Conservation (phyloP, 73 alveolate species). For the Paramecium tetraurelia region DNA sequence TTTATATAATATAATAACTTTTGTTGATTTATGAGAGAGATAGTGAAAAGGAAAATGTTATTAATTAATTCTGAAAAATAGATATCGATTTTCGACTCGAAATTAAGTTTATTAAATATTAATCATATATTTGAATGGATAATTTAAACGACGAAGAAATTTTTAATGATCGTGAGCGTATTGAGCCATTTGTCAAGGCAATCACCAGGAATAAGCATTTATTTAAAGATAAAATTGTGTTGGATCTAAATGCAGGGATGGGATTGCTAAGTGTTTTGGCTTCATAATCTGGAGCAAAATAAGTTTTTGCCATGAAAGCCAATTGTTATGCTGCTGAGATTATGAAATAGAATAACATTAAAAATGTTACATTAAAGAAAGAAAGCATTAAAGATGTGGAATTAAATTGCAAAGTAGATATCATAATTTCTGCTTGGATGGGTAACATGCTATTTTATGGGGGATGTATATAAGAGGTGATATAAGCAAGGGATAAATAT, state of each 20-base stretch:
- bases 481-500: constrained; percentile 92
- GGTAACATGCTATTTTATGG: constrained; percentile 81
- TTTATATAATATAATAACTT: too few species aligned
- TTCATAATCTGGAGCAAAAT: constrained; percentile 91
- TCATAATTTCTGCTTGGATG: constrained; percentile 89
- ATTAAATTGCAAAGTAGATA: constrained; percentile 81
- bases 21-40: too few species aligned
- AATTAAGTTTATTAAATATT: too few species aligned
- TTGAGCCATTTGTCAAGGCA: constrained; percentile 79
- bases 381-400: constrained; percentile 79
- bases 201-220: constrained; percentile 76
- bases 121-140: not conserved
- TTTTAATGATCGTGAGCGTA: constrained; percentile 77
- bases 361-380: constrained; percentile 73
- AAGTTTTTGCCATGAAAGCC: constrained; percentile 81
- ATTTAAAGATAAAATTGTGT: constrained; percentile 81
- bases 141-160: constrained; percentile 69
- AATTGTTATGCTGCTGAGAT: constrained; percentile 81
- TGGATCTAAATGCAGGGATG: constrained; percentile 86
- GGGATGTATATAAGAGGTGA: constrained; percentile 80
- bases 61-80: too few species aligned
- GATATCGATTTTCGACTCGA: too few species aligned
- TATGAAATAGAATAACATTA: constrained; percentile 70
- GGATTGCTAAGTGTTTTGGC: constrained; percentile 84
- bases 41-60: too few species aligned